Evolutionary conservation across 768 basidiomycete species (phyloP).

Genomic region (Paxillus ammoniavirescens): DNA sequence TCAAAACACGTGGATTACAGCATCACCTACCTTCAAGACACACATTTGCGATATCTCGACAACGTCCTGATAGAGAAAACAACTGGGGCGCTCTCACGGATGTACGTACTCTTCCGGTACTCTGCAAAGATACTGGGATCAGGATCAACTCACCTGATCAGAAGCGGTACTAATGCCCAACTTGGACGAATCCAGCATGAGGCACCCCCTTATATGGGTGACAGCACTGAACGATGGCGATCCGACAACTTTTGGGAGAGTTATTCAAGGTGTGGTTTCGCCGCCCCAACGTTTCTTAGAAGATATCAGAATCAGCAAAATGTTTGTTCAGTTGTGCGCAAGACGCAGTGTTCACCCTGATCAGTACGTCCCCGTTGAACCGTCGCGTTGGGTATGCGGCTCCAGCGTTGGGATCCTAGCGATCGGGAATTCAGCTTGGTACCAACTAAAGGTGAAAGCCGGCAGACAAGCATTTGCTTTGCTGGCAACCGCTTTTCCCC

Average conservation of each 20-base stretch:
- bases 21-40: constrained; percentile 4
- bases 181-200: constrained; percentile 14
- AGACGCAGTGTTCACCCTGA: constrained; percentile 11
- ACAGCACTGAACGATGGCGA: not conserved
- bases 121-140: constrained; percentile 1
- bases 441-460: not conserved
- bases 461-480: constrained; percentile 4
- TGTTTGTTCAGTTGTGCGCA: not conserved
- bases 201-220: not conserved
- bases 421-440: constrained; percentile 2
- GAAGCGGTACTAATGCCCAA: constrained; percentile 11
- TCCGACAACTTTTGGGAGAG: not conserved
- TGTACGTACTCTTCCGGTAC: constrained; percentile 20
- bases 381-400: constrained; percentile 1
- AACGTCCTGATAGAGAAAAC: constrained; percentile 20
- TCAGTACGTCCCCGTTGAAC: constrained; percentile 12
- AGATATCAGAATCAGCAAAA: not conserved
- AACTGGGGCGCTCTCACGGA: constrained; percentile 26
- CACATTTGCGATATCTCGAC: constrained; percentile 15
- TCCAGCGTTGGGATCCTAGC: constrained; percentile 3
- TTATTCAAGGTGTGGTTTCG: not conserved
- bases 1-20: constrained; percentile 20
- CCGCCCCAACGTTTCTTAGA: constrained; percentile 1
- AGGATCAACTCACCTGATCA: constrained; percentile 18
- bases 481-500: constrained; percentile 8